A percentile compares a stretch with the other conserved stretches of the same genome.
phyloP scores from a whole-genome alignment of 1,284 basidiomycete genomes.

The Peniophora sp. region DNA sequence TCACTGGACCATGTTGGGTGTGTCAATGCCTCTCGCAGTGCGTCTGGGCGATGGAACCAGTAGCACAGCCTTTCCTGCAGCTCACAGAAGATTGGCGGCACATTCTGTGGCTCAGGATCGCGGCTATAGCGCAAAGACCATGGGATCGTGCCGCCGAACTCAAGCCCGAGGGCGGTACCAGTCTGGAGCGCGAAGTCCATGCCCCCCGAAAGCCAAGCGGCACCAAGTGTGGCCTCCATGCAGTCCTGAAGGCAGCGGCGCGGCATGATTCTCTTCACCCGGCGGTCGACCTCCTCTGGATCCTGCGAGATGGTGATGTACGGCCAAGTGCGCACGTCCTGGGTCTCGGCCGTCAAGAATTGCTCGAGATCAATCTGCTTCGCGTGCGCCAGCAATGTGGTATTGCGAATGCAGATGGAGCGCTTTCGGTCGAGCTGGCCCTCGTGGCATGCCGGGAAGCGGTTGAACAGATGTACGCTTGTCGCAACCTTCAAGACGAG shows the following conservation, averaged over 20 bases:
- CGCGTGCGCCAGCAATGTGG: constrained; percentile 58
- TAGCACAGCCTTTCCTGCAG: constrained; percentile 67
- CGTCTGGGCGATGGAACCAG: constrained; percentile 49
- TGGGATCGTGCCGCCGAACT: constrained; percentile 59
- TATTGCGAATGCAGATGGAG: constrained; percentile 58
- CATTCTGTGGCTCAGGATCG: constrained; percentile 20
- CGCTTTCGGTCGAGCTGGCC: constrained; percentile 68
- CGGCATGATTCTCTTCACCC: constrained; percentile 34
- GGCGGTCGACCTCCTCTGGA: constrained; percentile 19
- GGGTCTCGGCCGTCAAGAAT: constrained; percentile 54
- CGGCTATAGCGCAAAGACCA: constrained; percentile 49
- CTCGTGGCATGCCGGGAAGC: constrained; percentile 70
- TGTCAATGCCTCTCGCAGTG: constrained; percentile 71
- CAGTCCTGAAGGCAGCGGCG: constrained; percentile 75
- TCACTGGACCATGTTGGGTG: constrained; percentile 67
- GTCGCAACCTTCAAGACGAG: constrained; percentile 71
- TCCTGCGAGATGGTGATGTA: constrained; percentile 32
- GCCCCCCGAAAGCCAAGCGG: constrained; percentile 63
- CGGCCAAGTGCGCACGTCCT: constrained; percentile 52
- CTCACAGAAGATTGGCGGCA: constrained; percentile 40
- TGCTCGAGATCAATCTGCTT: constrained; percentile 53
- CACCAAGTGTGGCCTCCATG: constrained; percentile 77
- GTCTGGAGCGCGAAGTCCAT: constrained; percentile 58
- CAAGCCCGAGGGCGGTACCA: constrained; percentile 57
- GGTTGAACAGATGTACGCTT: constrained; percentile 70